Evolutionary conservation across 306 rosid genomes (phyloP), one percentile per base, ranked within the genome.

Genomic region (Pachyrhizus erosus): DNA sequence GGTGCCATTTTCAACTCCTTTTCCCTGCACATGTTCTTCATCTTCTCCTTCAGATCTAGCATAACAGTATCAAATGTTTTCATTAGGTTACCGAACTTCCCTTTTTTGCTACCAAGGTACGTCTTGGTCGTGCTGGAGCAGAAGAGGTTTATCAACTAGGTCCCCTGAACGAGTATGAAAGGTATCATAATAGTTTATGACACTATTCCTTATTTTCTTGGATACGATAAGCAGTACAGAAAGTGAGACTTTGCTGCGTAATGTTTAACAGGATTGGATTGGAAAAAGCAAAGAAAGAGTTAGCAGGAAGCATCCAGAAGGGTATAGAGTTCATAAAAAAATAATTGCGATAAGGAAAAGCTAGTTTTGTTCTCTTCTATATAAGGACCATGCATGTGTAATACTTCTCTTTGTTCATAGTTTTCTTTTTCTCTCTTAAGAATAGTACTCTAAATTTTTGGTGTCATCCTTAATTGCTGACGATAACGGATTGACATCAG

Each of bases 61-160:
- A 67, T 65, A 73, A 82, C 39, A 49, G 18, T 51, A 27, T 10
- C 14, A 1, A 15, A 15, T 84, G 23, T 66, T 24, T 76, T 31
- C 58, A 43, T 82, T 70, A 94, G 97, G 98, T 94, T 73, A 94
- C 98, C 0, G 98, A 94, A 83, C 96, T 94, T 77, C 97, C 98
- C 43, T 94, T 82, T 93, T 92, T 94, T 49, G 97, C 98, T 73
- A 84, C 93, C 73, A 94, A 92, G 85, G 96, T 94, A 13, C 91
- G 94, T 45, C 90, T 94, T 26, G 98, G 97, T 78, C 97, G 96
- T 17, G 72, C 52, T 12, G 98, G 98, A 70, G 97, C 84, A 4
- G 97, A 92, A 84, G 98, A 92, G 84, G 76, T 94, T 21, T 88
- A 79, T 57, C 90, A 91, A 77, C 88, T 94, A 0, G 97, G 96